A percentile compares a stretch with the other conserved stretches of the same genome.
These are phyloP conservation scores for Cylindrotheca fusiformis DNA, from an alignment of 108 stramenopile species.

Conservation along the genomic window DNA sequence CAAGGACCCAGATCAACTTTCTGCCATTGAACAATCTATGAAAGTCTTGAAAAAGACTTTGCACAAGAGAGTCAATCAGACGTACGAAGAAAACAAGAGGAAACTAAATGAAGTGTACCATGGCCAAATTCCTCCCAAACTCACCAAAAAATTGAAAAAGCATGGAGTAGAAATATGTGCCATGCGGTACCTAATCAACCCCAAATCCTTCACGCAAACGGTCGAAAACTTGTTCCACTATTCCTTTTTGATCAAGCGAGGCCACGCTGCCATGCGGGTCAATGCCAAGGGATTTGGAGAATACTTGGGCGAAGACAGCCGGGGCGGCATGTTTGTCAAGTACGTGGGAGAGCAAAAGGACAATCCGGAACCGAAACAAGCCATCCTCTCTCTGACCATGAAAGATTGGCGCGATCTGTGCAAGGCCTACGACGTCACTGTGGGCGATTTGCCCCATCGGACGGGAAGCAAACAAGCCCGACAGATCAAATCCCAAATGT, in stretches of 20 bases:
- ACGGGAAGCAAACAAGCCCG: conserved; percentile 7
- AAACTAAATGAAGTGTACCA: conserved; percentile 20
- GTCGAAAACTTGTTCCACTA: conserved; percentile 90
- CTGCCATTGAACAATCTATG: conserved; percentile 68
- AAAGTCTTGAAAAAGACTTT: conserved; percentile 41
- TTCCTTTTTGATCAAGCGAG: conserved; percentile 74
- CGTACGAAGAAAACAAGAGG: conserved; percentile 11
- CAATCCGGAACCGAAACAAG: conserved; percentile 41
- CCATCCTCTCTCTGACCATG: conserved; percentile 72
- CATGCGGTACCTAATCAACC: conserved; percentile 72
- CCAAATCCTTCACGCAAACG: conserved; percentile 83
- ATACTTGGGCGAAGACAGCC: background rate
- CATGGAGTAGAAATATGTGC: conserved; percentile 45
- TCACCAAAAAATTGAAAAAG: conserved; percentile 30
- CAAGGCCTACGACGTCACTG: conserved; percentile 47
- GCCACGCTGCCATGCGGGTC: conserved; percentile 23
- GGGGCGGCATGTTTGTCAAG: conserved; percentile 23
- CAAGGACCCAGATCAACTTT: conserved; percentile 63
- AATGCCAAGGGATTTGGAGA: conserved; percentile 5
- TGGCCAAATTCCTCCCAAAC: background rate
- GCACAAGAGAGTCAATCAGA: conserved; percentile 19
- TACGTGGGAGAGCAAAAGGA: background rate
- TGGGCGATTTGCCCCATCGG: conserved; percentile 67
- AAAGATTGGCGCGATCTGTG: conserved; percentile 75
- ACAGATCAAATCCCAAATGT: no score